Conservation (phyloP, 345 rosid genomes). For the Angophora floribunda region DNA sequence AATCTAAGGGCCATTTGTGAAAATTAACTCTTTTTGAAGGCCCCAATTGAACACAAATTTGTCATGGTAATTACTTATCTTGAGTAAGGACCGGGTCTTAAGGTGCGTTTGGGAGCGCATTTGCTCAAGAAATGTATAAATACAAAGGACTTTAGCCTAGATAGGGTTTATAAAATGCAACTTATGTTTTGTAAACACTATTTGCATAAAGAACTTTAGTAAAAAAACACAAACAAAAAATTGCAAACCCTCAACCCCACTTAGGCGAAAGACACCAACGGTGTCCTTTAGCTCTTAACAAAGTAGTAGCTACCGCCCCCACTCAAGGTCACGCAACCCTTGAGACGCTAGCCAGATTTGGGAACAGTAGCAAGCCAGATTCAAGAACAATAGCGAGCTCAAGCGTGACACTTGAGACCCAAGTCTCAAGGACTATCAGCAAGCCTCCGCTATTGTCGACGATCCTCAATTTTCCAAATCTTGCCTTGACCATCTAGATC, state of each 20-base stretch:
- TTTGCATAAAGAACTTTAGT: not conserved
- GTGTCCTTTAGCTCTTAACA: not conserved
- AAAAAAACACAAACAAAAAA: not conserved
- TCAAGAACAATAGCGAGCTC: not conserved
- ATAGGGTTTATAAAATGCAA: not conserved
- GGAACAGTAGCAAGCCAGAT: not conserved
- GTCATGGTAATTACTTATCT: not conserved
- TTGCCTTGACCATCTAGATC: not conserved
- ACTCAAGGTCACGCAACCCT: not conserved
- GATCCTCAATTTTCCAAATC: not conserved
- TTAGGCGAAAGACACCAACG: not conserved
- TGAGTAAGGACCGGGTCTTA: not conserved
- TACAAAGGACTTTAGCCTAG: not conserved
- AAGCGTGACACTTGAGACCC: not conserved
- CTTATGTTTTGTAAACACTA: not conserved
- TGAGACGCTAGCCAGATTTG: not conserved
- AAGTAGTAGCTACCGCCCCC: not conserved
- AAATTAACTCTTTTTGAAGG: not conserved
- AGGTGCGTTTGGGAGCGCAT: not conserved
- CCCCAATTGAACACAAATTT: not conserved
- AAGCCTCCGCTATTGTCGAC: not conserved
- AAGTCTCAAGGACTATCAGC: too few relatives aligned
- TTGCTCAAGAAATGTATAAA: not conserved
- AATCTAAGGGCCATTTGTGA: not conserved
- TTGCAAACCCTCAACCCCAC: not conserved